Base-by-base conservation (phyloP, 2,329 filamentous ascomycete species). In the Penicillium aurantiogriseum region DNA sequence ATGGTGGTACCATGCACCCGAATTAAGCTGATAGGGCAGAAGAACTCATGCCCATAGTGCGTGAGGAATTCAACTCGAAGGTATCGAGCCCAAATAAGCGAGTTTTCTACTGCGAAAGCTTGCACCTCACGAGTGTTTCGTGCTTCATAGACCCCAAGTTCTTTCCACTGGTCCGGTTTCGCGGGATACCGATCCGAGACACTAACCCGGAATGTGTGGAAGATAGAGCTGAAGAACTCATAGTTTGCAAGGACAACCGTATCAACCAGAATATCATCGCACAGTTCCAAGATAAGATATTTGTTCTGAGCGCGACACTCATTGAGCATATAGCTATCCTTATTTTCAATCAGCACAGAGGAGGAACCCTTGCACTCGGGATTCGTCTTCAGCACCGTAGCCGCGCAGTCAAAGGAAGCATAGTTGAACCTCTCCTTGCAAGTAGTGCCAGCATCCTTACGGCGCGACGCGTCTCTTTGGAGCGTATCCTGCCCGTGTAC, bases 381-480 rank as follows among this genome's bases (percentile, higher is more conserved):
- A 69, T 95, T 96, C 2, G 91, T 91, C 78, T 97, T 97, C 60
- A 96, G 81, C 29, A 97, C 86, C 0, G 91, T 97, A 13, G 94
- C 94, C 11, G 94, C 94, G 59, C 92, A 96, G 73, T 99, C 94
- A 69, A 97, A 97, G 0, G 93, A 97, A 7, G 94, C 92, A 76
- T 96, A 99, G 54, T 96, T 97, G 75, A 96, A 97, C 44, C 94
- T 84, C 76, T 97, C 94, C 75, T 97, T 97, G 82, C 93, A 97
- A 0, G 94, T 99, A 74, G 91, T 96, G 8, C 94, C 94, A 4
- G 94, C 94, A 74, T 97, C 92, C 74, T 95, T 97, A 70, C 89
- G 92, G 38, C 91, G 84, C 60, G 86, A 82, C 36, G 82, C 79
- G 19, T 81, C 80, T n/a, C 80, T 77, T 47, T 80, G 79, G 0